Evolutionary conservation across 768 basidiomycete genomes (phyloP), one percentile per base, ranked within the genome.

Genomic region (Chalciporus chontae): DNA sequence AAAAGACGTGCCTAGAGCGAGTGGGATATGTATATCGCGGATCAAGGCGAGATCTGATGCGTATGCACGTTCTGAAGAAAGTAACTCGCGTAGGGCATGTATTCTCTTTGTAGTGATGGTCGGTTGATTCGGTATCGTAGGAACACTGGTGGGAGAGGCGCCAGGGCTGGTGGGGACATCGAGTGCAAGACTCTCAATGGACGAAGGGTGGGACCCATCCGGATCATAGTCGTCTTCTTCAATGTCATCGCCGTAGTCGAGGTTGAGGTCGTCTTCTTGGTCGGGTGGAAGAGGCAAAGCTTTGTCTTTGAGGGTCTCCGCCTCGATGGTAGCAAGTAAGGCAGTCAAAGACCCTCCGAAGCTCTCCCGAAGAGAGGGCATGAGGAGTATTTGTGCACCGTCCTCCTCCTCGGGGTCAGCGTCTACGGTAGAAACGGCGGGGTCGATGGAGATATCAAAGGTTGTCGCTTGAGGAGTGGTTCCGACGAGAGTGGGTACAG

Each of bases 11-110:
- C 90, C 89, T 59, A 85, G 72, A 40, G 89, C 90, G 45, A 90
- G 68, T 6, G 88, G 88, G 36, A 91, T 83, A 57, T 92, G 84
- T 21, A 91, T 77, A 52, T 87, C 84, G 46, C 84, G 76, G 54
- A 92, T 81, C 47, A 91, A 72, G 14, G 84, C 84, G 23, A 93
- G 73, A 73, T 92, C 90, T n/a, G 82, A 83, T 11, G 90, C 84
- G 66, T 91, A 91, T 1, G 87, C 85, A 23, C 86, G 75, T 61
- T 93, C 90, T 18, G 87, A 87, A 10, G 84, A 80, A 40, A 92
- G 75, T 23, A 93, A 69, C 56, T 93, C 90, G 44, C 81, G 78
- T 18, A 92, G 71, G 8, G 89, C 89, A 64, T 92, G 85, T 19
- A 81, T 76, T 32, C 90, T 79, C 69, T 91, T 91, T 23, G 84